Base-by-base conservation (phyloP, 768 basidiomycete genomes). In the Collybia nuda region DNA sequence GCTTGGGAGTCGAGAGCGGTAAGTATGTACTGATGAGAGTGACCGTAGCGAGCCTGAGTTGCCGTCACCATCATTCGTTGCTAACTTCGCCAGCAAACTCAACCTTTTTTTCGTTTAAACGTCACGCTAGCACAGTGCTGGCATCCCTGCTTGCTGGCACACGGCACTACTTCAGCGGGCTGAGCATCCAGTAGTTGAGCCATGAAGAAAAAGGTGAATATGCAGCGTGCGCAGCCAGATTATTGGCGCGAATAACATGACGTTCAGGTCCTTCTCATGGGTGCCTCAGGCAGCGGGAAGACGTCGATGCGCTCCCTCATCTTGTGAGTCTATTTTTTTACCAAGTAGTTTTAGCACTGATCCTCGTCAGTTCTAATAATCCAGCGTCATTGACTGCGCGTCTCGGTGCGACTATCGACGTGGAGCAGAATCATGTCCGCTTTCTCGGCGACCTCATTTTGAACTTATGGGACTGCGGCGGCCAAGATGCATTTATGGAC, bases 221-320 rank as follows among this genome's bases (percentile, higher is more conserved):
- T 35, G 45, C 47, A 18, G 41, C 42, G 28, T 29, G 56, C 29
- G 47, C 50, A 49, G 41, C 45, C 46, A 53, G 15, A 48, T 42
- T 50, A 43, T 48, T 52, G 23, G 35, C 46, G 37, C 55, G 43
- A 57, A 47, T 55, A 48, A 59, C 59, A 54, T 61, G 53, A 59
- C 59, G 24, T 55, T 40, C 62, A 98, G 95, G 93, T 98, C 40
- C 84, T 99, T 59, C 78, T 98, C 54, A 99, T 99, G 97, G 97
- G 97, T 57, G 93, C 94, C 62, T 93, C 90, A 18, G 92, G 91
- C 56, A 92, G 90, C 62, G 90, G 90, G 50, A 93, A 92, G 77
- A 98, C 96, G 9, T 98, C 96, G 5, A 99, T 99, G 97, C 84
- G 97, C 47, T 95, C 94, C 22, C 88, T 99, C 68, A 98, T 99